phyloP scores from a whole-genome alignment of 1,139 yeast genomes.

The Yamadazyma conglobata region DNA sequence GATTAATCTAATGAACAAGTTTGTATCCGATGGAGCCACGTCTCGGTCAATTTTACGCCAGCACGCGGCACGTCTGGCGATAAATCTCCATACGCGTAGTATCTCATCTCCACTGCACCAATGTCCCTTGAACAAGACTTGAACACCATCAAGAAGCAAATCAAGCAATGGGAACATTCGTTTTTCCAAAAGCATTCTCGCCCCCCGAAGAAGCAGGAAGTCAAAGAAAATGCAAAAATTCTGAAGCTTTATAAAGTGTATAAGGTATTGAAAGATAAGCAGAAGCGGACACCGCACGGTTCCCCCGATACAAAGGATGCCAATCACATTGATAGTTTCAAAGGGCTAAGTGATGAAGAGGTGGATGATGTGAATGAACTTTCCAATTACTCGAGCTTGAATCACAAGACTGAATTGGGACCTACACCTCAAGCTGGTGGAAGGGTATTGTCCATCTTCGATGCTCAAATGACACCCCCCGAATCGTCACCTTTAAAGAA shows the following conservation, averaged over 20 bases:
- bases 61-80: too few relatives aligned
- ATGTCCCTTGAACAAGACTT: conserved; percentile 10
- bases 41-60: too few relatives aligned
- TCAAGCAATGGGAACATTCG: conserved; percentile 62
- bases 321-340: conserved; percentile 7
- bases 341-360: conserved; percentile 10
- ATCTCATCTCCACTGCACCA: background rate
- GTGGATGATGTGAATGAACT: conserved; percentile 2
- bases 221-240: conserved; percentile 45
- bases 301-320: background rate
- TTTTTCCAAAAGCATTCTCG: conserved; percentile 42
- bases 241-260: conserved; percentile 44
- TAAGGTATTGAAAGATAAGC: conserved; percentile 16
- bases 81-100: conserved; percentile 11
- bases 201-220: conserved; percentile 53
- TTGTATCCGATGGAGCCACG: too few relatives aligned
- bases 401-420: conserved; percentile 43
- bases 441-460: conserved; percentile 63
- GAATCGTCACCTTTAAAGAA: conserved; percentile 40
- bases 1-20: too few relatives aligned
- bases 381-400: background rate
- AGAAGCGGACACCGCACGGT: conserved; percentile 1
- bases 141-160: conserved; percentile 24
- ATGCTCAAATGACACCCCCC: conserved; percentile 46
- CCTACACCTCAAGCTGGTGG: conserved; percentile 80